These are phyloP conservation scores for Penicillium sp. DNA, from an alignment of 2,329 filamentous ascomycete genomes.

Conservation along the genomic window DNA sequence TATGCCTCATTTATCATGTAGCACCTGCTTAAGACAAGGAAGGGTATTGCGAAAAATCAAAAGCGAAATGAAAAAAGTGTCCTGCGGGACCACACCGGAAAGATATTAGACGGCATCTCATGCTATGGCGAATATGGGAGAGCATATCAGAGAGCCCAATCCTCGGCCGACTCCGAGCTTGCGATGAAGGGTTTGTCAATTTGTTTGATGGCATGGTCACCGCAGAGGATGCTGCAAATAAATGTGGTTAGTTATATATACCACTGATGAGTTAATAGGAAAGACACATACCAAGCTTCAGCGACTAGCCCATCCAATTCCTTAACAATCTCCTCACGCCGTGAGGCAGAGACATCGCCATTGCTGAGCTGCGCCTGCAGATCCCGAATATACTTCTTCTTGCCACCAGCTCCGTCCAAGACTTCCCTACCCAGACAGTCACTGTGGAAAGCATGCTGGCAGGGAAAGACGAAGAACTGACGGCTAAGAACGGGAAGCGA, in stretches of 20 bases:
- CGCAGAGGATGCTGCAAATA: conserved; percentile 74
- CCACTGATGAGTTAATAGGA: not conserved
- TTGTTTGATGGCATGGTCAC: conserved; percentile 89
- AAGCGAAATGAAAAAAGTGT: not conserved
- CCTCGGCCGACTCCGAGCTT: conserved; percentile 68
- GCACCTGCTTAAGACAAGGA: conserved; percentile 2
- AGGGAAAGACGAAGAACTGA: conserved; percentile 98
- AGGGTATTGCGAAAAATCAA: conserved; percentile 14
- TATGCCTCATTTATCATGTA: not conserved
- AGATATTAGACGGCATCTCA: not conserved
- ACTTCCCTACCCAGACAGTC: conserved; percentile 89
- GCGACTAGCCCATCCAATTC: conserved; percentile 93
- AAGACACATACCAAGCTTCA: conserved; percentile 70
- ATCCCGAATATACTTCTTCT: conserved; percentile 77
- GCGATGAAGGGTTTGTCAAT: conserved; percentile 91
- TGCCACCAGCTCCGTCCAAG: conserved; percentile 75
- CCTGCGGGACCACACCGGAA: not conserved
- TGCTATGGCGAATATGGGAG: not conserved
- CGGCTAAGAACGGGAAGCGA: conserved; percentile 79
- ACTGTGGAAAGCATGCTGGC: conserved; percentile 95
- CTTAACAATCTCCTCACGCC: conserved; percentile 77
- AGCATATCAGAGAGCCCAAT: conserved; percentile 69
- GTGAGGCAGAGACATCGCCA: conserved; percentile 67
- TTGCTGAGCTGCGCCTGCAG: conserved; percentile 80
- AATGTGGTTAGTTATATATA: conserved; percentile 23